Base-by-base conservation (phyloP, 148 eudicot genomes). In the Heliamphora exappendiculata region DNA sequence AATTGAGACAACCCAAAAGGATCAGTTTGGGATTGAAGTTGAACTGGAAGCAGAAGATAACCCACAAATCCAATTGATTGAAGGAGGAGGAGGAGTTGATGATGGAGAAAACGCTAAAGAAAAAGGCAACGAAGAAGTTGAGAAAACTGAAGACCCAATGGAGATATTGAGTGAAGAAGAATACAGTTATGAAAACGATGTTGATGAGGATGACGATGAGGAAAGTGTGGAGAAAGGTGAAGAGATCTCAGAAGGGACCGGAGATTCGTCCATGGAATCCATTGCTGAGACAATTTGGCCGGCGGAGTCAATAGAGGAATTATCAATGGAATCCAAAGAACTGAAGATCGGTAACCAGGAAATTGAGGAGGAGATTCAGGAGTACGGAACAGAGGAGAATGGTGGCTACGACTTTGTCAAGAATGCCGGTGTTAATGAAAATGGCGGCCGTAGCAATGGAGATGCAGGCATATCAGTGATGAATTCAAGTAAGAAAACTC, bases 181-280 rank as follows among this genome's bases (percentile, higher is more conserved):
- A 74, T 41, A 74, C 42, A 20, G 22, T 42, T 54, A 60, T 74
- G 76, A 74, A 26, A 17, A 6, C 6, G 34, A 36, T 24, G 34
- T n/a, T 13, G 16, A 51, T 2, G 76, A 70, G 0, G 60, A 26
- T 2, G 79, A 69, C 12, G 78, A 74, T 19, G 64, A 49, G 42
- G 78, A 76, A 59, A 59, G 9, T 41, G 39, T 29, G 2, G 77
- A 82, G 44, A 58, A 31, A 77, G 68, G 67, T 47, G 83, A 80
- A 72, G 82, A 66, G 57, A 78, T 77, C 77, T 80, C 86, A 4
- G 79, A 69, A 31, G 83, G 70, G 75, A 70, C 86, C 42, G 77
- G 75, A 4, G 80, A 81, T 62, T 84, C 84, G 17, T 84, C 86
- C 39, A 57, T 58, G 71, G 86, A 84, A 31, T 80, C 81, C 53